Percentiles rank a stretch among this genome's conserved stretches.
phyloP scores from a whole-genome alignment of 352 stramenopile species.

The Phytopythium helicoides region DNA sequence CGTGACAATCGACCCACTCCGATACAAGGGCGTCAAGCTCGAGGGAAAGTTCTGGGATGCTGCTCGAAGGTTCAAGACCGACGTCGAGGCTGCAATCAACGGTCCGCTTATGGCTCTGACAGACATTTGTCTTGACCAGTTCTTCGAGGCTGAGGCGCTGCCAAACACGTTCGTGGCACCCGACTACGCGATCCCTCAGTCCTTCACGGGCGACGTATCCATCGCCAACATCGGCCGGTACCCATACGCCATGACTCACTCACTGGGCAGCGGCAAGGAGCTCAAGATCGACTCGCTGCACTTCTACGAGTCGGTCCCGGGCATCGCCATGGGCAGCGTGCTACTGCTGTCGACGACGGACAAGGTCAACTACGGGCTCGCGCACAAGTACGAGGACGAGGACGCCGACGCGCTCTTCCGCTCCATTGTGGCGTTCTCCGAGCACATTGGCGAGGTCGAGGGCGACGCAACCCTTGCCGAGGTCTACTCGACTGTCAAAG shows the following conservation, averaged over 20 bases:
- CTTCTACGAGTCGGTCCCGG: slow-evolving; percentile 53
- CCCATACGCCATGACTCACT: slow-evolving; percentile 28
- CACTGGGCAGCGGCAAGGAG: slow-evolving; percentile 22
- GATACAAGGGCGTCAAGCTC: slow-evolving; percentile 41
- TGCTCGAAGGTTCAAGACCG: slow-evolving; percentile 36
- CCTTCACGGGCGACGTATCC: slow-evolving; percentile 43
- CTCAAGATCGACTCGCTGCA: slow-evolving; percentile 43
- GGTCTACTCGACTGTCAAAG: too few relatives aligned
- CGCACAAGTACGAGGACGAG: slow-evolving; percentile 42
- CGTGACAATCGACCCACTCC: slow-evolving; percentile 37
- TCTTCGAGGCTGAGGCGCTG: slow-evolving; percentile 5
- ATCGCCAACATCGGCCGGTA: slow-evolving; percentile 42
- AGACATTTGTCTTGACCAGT: slow-evolving; percentile 28
- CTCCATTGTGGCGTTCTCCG: slow-evolving; percentile 30
- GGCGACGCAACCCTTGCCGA: slow-evolving; percentile 15
- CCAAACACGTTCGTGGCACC: slow-evolving; percentile 20
- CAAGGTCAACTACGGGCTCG: slow-evolving; percentile 62
- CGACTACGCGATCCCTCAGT: slow-evolving; percentile 15
- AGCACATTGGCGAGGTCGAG: slow-evolving; percentile 22
- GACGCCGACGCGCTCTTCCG: slow-evolving; percentile 20
- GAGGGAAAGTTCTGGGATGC: slow-evolving; percentile 55
- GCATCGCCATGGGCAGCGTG: slow-evolving; percentile 43
- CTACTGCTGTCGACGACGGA: slow-evolving; percentile 47
- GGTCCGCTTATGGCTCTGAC: slow-evolving; percentile 28
- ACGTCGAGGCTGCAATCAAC: slow-evolving; percentile 46